Percentiles rank a stretch among this genome's conserved stretches.
Evolutionary conservation across 768 basidiomycete genomes (phyloP).

Genomic region (Strobilomyces dryophilus): DNA sequence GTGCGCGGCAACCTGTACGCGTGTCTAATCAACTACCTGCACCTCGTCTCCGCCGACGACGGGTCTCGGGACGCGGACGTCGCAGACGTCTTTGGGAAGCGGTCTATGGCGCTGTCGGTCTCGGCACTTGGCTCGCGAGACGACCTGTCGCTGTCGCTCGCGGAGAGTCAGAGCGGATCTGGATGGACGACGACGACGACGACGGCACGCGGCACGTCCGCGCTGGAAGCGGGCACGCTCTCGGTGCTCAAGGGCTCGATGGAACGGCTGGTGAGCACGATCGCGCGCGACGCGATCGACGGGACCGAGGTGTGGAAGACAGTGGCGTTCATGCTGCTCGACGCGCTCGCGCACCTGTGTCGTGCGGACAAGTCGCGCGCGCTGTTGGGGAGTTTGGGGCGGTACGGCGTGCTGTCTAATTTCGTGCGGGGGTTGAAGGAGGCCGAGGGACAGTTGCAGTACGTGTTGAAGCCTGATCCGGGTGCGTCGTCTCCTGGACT

Average conservation of each 20-base stretch:
- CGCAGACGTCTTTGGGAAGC: conserved; percentile 22
- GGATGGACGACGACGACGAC: conserved; percentile 17
- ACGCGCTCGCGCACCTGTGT: conserved; percentile 72
- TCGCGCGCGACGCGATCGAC: conserved; percentile 90
- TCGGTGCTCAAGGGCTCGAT: conserved; percentile 60
- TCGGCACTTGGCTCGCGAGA: conserved; percentile 39
- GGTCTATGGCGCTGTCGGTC: conserved; percentile 27
- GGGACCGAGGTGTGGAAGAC: conserved; percentile 98
- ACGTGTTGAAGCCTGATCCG: conserved; percentile 84
- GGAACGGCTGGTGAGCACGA: conserved; percentile 67
- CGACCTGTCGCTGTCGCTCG: conserved; percentile 33
- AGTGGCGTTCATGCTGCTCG: conserved; percentile 86
- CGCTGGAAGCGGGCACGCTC: conserved; percentile 61
- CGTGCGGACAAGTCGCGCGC: conserved; percentile 63
- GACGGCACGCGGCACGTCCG: conserved; percentile 19
- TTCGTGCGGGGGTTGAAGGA: conserved; percentile 86
- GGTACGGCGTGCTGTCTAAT: conserved; percentile 74
- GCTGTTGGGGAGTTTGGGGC: conserved; percentile 53
- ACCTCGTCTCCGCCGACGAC: conserved; percentile 44
- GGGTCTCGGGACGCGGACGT: conserved; percentile 10
- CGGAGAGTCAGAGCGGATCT: conserved; percentile 35
- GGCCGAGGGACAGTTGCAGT: conserved; percentile 66
- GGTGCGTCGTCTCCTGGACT: conserved; percentile 43
- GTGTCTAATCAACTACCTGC: conserved; percentile 82
- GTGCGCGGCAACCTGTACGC: conserved; percentile 96